Evolutionary conservation across 495 filamentous ascomycete genomes (phyloP).

Genomic region (Hyaloscypha finlandica): DNA sequence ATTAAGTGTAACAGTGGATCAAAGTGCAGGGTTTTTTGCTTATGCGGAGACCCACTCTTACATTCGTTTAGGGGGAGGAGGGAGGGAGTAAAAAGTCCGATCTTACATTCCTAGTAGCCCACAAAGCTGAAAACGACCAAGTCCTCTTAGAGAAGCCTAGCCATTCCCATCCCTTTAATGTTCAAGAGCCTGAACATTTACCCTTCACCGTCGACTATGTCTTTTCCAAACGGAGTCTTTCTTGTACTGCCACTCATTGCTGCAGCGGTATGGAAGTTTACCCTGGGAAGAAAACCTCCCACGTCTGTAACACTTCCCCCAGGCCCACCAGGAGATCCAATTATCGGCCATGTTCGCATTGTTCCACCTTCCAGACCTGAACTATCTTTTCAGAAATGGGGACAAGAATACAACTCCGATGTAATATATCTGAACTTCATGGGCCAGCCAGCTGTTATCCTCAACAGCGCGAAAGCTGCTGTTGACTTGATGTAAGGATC

Average conservation of each 20-base stretch:
- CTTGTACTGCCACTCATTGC: neutral
- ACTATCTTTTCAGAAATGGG: conserved; percentile 13
- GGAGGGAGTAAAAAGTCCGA: too few species aligned
- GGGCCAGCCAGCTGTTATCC: conserved; percentile 8
- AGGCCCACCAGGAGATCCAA: conserved; percentile 4
- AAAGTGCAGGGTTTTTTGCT: too few species aligned
- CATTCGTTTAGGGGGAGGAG: too few species aligned
- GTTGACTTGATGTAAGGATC: conserved; percentile 3
- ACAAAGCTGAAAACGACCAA: too few species aligned
- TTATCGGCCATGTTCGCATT: conserved; percentile 7
- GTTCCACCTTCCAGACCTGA: conserved; percentile 4
- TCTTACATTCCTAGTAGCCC: too few species aligned
- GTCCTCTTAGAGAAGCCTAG: too few species aligned
- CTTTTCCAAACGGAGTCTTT: neutral
- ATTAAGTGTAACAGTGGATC: too few species aligned
- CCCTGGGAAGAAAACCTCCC: neutral
- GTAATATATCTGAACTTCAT: conserved; percentile 7
- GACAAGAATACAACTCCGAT: conserved; percentile 4
- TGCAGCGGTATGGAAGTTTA: neutral
- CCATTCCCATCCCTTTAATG: too few species aligned
- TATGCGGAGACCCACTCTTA: too few species aligned
- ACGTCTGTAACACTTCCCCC: conserved; percentile 1
- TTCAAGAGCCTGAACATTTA: neutral
- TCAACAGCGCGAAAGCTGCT: conserved; percentile 8
- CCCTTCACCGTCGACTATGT: neutral